Evolutionary conservation across 1,284 basidiomycete genomes (phyloP), one percentile per base, ranked within the genome.

Genomic region (Fistulinella staudtii): DNA sequence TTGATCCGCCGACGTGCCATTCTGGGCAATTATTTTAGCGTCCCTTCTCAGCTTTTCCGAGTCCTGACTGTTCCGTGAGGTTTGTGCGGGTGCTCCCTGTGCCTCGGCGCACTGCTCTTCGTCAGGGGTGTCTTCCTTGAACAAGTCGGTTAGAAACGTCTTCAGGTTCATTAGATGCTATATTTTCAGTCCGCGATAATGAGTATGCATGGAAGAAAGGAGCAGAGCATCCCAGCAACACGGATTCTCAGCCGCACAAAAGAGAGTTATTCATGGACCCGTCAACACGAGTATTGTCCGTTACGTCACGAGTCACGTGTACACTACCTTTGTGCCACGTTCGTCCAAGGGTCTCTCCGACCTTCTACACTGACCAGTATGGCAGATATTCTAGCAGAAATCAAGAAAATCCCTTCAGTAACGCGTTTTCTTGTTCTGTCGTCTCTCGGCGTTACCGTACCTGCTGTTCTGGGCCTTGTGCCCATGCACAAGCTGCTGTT

Each of bases 361-460:
- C 8, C 5, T 18, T 25, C 13, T 8, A 25, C 23, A 13, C 9
- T 25, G 9, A 45, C 35, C 41, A 47, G 41, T 13, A 62, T 62
- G 60, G 50, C 58, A 36, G 65, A 68, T 18, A 58, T 80, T 23
- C 18, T 71, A 1, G 68, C 74, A 27, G 87, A 90, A 69, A 65
- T 91, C 41, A 74, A 72, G 53, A 90, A 91, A 69, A 89, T 94
- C 3, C 91, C 91, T 0, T 85, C 89, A 36, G 85, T 94, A 17
- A 93, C 92, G 3, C 78, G 90, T 24, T 80, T 82, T 48, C 63
- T 92, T 17, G 74, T 82, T 40, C 70, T 67, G 9, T 82, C 85
- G 1, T 79, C 80, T 3, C 59, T 85, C 2, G 76, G 67, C 0
- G 68, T 91, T 29, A 79, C 89, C 0, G 25, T 85, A 1, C 77